Conservation (phyloP, 139 green algal genomes). For the Haematococcus sp. region DNA sequence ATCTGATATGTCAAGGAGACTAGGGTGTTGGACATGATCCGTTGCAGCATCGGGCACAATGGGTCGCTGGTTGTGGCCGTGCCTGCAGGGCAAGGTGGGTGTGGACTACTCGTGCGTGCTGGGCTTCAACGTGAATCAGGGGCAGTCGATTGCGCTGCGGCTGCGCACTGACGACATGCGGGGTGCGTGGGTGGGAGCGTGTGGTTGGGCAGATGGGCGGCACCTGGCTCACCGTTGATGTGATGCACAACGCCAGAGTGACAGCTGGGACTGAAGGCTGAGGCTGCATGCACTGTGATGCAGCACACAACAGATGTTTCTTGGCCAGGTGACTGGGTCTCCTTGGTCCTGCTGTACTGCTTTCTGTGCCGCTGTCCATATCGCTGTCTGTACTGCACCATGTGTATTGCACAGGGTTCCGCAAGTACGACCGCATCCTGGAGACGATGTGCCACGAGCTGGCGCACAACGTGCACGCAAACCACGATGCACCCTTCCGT, state of each 20-base stretch:
- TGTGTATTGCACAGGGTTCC: no score
- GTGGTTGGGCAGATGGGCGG: neutral
- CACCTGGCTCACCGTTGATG: no score
- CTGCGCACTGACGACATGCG: constrained; percentile 85
- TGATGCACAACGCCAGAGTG: no score
- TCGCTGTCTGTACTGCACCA: neutral
- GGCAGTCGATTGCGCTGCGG: constrained; percentile 79
- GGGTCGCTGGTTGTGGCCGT: no score
- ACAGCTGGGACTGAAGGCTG: no score
- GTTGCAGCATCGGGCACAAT: no score
- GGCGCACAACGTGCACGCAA: constrained; percentile 5
- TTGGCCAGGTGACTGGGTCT: no score
- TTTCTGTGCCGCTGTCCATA: neutral
- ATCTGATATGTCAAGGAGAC: neutral
- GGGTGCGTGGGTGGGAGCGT: constrained; percentile 9
- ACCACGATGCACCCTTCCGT: constrained; percentile 7
- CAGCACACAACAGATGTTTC: no score
- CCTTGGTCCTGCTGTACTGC: no score
- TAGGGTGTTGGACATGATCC: no score
- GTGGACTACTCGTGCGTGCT: constrained; percentile 71
- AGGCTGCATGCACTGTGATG: neutral
- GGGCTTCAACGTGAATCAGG: constrained; percentile 79
- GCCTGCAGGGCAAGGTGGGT: constrained; percentile 54
- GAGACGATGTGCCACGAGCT: constrained; percentile 9
- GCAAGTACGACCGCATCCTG: constrained; percentile 4